Percentiles rank a stretch among this genome's conserved stretches.
Conservation (phyloP, 345 rosid genomes). For the Microthlaspi erraticum region DNA sequence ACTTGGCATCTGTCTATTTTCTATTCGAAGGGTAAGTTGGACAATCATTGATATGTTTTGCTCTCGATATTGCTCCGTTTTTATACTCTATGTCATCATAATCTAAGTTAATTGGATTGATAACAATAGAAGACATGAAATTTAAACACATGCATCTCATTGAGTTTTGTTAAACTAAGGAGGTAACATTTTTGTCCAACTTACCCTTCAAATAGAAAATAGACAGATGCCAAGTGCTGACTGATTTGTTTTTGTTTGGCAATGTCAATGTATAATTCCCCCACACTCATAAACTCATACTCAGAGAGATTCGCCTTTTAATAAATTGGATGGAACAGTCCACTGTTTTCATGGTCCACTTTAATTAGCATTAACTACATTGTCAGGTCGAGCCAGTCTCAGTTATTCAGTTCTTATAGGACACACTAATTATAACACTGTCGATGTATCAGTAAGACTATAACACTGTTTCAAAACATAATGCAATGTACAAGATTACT, state of each 20-base stretch:
- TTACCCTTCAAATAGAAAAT: too few species aligned
- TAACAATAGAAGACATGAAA: background rate
- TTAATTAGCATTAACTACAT: conserved; percentile 32
- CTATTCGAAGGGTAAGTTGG: too few species aligned
- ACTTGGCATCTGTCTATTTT: too few species aligned
- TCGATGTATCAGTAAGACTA: conserved; percentile 5
- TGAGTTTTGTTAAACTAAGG: too few species aligned
- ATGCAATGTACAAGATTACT: background rate
- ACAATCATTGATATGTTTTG: too few species aligned
- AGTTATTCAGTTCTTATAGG: conserved; percentile 6
- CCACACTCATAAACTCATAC: too few species aligned
- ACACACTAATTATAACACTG: background rate
- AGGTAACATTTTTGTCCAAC: too few species aligned
- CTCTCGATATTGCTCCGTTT: background rate
- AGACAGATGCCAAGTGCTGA: too few species aligned
- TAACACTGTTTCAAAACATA: background rate
- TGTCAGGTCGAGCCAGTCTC: conserved; percentile 37
- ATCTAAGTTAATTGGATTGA: background rate
- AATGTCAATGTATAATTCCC: too few species aligned
- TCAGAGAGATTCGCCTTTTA: conserved; percentile 14
- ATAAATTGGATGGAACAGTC: conserved; percentile 27
- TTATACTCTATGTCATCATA: background rate
- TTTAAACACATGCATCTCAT: background rate
- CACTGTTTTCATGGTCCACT: conserved; percentile 31
- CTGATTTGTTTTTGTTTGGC: too few species aligned